Conservation (phyloP, 208 protist species). For the Trypanosoma mega region DNA sequence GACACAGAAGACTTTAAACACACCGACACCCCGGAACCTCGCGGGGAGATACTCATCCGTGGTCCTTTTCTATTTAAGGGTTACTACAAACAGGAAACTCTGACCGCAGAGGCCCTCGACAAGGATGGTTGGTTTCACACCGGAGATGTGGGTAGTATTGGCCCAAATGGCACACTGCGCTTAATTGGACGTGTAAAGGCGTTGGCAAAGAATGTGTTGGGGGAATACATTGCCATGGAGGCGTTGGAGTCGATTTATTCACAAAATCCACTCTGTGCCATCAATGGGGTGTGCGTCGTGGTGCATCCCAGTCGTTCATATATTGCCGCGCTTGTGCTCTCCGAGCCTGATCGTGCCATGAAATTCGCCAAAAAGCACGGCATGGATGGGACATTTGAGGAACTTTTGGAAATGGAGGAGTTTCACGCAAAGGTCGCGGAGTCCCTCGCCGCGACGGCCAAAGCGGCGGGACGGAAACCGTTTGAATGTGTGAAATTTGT, state of each 20-base stretch:
- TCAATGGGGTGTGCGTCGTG: constrained; percentile 71
- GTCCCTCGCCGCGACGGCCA: constrained; percentile 49
- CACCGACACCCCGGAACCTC: constrained; percentile 65
- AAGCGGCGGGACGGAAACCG: constrained; percentile 53
- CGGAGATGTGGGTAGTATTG: constrained; percentile 76
- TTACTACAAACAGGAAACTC: constrained; percentile 87
- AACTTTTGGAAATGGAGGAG: constrained; percentile 37
- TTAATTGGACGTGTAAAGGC: constrained; percentile 91
- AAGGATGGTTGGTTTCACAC: constrained; percentile 87
- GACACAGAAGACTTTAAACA: constrained; percentile 85
- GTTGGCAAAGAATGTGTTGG: constrained; percentile 87
- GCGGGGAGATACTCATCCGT: constrained; percentile 78
- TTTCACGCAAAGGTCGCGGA: constrained; percentile 43
- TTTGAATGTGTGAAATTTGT: constrained; percentile 68
- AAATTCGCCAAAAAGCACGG: constrained; percentile 61
- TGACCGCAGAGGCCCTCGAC: constrained; percentile 77
- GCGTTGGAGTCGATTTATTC: constrained; percentile 71
- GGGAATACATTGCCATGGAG: constrained; percentile 92
- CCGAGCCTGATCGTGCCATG: constrained; percentile 45
- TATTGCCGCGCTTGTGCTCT: constrained; percentile 53
- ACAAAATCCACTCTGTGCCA: constrained; percentile 43
- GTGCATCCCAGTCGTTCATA: constrained; percentile 77
- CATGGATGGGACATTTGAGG: constrained; percentile 39
- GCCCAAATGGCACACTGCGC: constrained; percentile 51
- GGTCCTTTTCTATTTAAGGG: constrained; percentile 79